phyloP scores from a whole-genome alignment of 108 stramenopile genomes.

The Conticribra guillardii region DNA sequence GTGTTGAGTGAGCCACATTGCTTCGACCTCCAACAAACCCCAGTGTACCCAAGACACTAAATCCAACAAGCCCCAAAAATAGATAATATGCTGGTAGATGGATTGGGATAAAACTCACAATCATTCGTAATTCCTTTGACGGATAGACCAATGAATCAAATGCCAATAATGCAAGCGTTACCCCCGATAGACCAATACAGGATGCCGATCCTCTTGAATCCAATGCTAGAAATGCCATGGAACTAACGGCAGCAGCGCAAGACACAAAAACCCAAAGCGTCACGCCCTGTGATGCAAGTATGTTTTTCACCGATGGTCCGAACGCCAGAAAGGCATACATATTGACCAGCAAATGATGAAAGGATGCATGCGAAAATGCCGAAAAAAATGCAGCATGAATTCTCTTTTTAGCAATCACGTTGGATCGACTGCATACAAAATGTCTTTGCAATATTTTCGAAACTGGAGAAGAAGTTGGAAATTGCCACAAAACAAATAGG shows the following conservation, averaged over 20 bases:
- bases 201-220: conserved; percentile 31
- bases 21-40: conserved; percentile 29
- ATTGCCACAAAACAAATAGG: conserved; percentile 66
- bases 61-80: conserved; percentile 44
- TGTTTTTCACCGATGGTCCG: conserved; percentile 45
- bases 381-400: conserved; percentile 53
- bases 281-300: conserved; percentile 21
- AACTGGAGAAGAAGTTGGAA: conserved; percentile 29
- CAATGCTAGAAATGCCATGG: conserved; percentile 43
- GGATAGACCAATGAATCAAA: conserved; percentile 61
- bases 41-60: conserved; percentile 54
- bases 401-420: conserved; percentile 37
- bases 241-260: no score
- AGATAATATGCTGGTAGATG: conserved; percentile 57
- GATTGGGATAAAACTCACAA: conserved; percentile 65
- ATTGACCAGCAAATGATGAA: conserved; percentile 66
- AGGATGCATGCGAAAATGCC: conserved; percentile 65
- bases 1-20: conserved; percentile 67
- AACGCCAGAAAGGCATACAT: conserved; percentile 58
- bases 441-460: conserved; percentile 38
- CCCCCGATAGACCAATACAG: conserved; percentile 75
- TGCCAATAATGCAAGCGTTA: conserved; percentile 67
- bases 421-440: conserved; percentile 62
- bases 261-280: conserved; percentile 62
- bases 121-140: conserved; percentile 46